A percentile compares a stretch with the other conserved stretches of the same genome.
phyloP scores from a whole-genome alignment of 2,329 filamentous ascomycete genomes.

The Diaporthe sp. region DNA sequence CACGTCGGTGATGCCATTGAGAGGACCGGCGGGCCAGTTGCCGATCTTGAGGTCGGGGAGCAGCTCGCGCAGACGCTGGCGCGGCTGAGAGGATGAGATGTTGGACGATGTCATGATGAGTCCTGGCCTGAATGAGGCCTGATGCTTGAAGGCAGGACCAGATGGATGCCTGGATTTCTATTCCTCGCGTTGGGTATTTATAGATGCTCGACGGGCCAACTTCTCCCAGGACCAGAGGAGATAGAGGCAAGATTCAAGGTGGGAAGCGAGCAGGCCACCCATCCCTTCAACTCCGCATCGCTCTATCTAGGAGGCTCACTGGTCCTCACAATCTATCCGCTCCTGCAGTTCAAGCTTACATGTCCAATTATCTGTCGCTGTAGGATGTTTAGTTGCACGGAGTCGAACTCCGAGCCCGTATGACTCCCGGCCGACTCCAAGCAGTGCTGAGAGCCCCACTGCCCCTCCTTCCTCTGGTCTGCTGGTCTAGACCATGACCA shows the following conservation, averaged over 20 bases:
- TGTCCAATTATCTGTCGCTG: not conserved
- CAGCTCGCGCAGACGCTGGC: conserved; percentile 53
- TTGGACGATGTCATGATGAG: conserved; percentile 19
- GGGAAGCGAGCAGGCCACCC: not conserved
- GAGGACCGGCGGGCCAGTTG: conserved; percentile 53
- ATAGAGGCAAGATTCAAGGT: not conserved
- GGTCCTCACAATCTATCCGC: not conserved
- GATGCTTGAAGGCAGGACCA: not conserved
- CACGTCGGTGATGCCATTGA: conserved; percentile 64
- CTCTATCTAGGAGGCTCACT: not conserved
- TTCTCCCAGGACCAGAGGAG: not conserved
- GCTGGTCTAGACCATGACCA: not conserved
- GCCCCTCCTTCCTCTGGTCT: not conserved
- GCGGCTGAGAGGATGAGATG: conserved; percentile 28
- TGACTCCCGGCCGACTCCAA: not conserved
- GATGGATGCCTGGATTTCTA: not conserved
- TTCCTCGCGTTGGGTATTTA: not conserved
- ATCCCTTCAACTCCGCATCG: not conserved
- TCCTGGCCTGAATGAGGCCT: not conserved
- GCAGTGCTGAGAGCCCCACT: not conserved
- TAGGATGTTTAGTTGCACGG: not conserved
- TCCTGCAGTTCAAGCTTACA: not conserved
- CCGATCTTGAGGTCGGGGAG: conserved; percentile 57
- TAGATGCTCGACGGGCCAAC: not conserved
- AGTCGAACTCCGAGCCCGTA: not conserved